phyloP scores from a whole-genome alignment of 2,329 filamentous ascomycete species.

The Sclerotinia glacialis region DNA sequence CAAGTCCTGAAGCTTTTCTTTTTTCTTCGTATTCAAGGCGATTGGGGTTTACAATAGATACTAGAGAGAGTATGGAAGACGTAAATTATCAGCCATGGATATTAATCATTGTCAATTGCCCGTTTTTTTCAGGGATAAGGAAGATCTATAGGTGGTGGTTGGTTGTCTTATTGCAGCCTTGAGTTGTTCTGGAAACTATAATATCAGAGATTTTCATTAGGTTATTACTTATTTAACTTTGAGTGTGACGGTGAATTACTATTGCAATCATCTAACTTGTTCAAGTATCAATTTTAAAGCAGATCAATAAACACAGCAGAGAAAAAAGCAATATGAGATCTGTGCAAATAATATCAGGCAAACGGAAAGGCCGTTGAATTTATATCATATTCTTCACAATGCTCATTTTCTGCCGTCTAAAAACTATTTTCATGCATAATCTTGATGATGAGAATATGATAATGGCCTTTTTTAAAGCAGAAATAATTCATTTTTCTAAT shows the following conservation, averaged over 20 bases:
- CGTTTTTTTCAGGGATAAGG: not conserved
- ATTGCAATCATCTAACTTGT: not conserved
- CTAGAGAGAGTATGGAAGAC: not conserved
- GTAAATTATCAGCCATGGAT: constrained; percentile 6
- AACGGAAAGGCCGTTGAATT: not conserved
- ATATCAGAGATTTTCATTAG: not conserved
- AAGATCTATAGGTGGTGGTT: constrained; percentile 3
- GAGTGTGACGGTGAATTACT: not conserved
- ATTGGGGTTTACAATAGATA: not conserved
- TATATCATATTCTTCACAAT: constrained; percentile 5
- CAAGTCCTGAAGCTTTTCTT: not conserved
- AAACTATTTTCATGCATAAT: not conserved
- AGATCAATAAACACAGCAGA: not conserved
- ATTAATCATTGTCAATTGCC: not conserved
- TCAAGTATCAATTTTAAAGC: not conserved
- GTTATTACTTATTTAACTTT: not conserved
- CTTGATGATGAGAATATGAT: not conserved
- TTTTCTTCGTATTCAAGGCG: not conserved
- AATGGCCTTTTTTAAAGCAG: not conserved
- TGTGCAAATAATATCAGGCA: not conserved
- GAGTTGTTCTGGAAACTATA: constrained; percentile 2
- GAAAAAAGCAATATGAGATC: not conserved
- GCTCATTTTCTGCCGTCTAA: not conserved
- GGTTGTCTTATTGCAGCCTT: not conserved
- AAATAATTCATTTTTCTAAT: not conserved